phyloP scores from a whole-genome alignment of 1,284 basidiomycete genomes.

The Hortiboletus rubellus region DNA sequence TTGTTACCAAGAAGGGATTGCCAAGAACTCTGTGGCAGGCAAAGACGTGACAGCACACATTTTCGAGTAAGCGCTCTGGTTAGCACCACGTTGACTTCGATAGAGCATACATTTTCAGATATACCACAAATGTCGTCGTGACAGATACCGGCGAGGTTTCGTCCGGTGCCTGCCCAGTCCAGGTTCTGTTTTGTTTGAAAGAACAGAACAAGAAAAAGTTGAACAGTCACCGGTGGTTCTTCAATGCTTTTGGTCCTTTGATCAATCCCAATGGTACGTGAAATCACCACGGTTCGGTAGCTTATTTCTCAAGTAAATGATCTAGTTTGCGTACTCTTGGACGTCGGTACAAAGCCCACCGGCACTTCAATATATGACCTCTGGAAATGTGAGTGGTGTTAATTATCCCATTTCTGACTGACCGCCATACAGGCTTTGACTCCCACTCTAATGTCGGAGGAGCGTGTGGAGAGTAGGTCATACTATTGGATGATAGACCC shows the following conservation, averaged over 20 bases:
- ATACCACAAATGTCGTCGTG: slow-evolving; percentile 78
- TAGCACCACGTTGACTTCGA: neutral
- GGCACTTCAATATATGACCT: slow-evolving; percentile 94
- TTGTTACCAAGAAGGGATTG: slow-evolving; percentile 93
- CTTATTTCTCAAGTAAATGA: neutral
- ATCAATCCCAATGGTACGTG: slow-evolving; percentile 74
- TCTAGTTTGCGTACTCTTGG: slow-evolving; percentile 80
- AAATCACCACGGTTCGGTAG: neutral
- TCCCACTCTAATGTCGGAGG: slow-evolving; percentile 89
- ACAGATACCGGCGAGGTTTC: slow-evolving; percentile 86
- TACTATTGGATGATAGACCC: neutral
- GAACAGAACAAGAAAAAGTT: slow-evolving; percentile 96
- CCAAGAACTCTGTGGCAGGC: slow-evolving; percentile 89
- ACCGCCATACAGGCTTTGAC: slow-evolving; percentile 68
- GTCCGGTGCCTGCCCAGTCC: slow-evolving; percentile 82
- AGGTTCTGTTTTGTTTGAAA: slow-evolving; percentile 91
- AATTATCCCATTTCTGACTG: slow-evolving; percentile 4
- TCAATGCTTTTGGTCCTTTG: slow-evolving; percentile 92
- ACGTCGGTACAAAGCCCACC: slow-evolving; percentile 93
- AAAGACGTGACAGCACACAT: slow-evolving; percentile 95
- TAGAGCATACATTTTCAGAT: slow-evolving; percentile 44
- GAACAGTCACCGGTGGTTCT: slow-evolving; percentile 95
- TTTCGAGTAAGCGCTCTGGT: slow-evolving; percentile 66
- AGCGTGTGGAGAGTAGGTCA: slow-evolving; percentile 86
- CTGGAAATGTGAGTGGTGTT: slow-evolving; percentile 74